phyloP scores from a whole-genome alignment of 257 asterid genomes.

The Gentiana dahurica region DNA sequence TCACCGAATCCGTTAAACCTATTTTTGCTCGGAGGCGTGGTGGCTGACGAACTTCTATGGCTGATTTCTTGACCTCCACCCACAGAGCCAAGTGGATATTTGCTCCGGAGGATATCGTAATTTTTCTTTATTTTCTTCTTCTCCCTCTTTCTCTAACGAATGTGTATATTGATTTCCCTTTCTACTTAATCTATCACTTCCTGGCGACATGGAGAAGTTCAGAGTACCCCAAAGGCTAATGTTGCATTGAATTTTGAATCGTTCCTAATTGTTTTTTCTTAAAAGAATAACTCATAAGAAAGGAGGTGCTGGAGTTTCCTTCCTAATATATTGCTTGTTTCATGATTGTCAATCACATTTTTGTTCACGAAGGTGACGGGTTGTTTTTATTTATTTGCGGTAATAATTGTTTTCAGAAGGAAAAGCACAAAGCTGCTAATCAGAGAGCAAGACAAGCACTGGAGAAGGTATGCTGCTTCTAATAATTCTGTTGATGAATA shows the following conservation, averaged over 20 bases:
- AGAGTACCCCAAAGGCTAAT: no score
- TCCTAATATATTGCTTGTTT: no score
- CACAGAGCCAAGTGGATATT: slow-evolving; percentile 88
- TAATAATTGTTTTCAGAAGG: slow-evolving; percentile 37
- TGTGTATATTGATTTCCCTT: no score
- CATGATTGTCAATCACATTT: no score
- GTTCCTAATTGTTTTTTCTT: no score
- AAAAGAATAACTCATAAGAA: no score
- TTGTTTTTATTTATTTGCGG: background rate
- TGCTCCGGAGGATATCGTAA: slow-evolving; percentile 70
- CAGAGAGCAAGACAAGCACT: slow-evolving; percentile 85
- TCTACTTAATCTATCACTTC: no score
- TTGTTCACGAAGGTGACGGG: no score
- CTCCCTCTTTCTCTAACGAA: background rate
- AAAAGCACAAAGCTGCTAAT: slow-evolving; percentile 68
- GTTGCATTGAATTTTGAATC: no score
- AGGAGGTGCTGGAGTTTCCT: no score
- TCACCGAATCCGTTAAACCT: background rate
- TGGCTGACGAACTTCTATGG: slow-evolving; percentile 29
- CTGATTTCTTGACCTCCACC: slow-evolving; percentile 77
- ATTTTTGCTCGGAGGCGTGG: no score
- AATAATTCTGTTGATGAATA: background rate
- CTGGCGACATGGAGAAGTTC: no score
- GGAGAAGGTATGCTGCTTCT: slow-evolving; percentile 49
- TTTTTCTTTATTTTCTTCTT: background rate